Base-by-base conservation (phyloP, 169 alveolate species). In the Miamiensis avidus region DNA sequence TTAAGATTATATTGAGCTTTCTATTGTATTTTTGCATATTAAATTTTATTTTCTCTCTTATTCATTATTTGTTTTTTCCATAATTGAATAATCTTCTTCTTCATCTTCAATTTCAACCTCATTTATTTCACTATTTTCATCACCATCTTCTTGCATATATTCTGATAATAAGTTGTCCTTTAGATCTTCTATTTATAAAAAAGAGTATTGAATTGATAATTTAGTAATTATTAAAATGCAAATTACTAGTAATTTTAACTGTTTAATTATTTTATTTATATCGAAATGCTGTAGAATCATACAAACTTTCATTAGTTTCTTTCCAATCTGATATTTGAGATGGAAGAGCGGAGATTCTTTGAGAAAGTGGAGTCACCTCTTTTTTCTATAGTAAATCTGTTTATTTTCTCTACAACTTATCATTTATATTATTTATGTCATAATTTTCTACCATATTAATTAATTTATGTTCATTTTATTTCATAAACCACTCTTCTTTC, bases 111-210 rank as follows among this genome's bases (percentile, higher is more conserved):
- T 0, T 29, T 34, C 20, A 79, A n/a, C n/a, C n/a, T 79, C 74
- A 49, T 20, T 33, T 79, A 29, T 49, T 64, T 79, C 74, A 0
- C 28, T 65, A 0, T 11, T 27, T 20, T 78, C 74, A n/a, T 78
- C 28, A 34, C 34, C 74, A 28, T 32, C 0, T n/a, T 64, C 74
- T n/a, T 79, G 64, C n/a, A 34, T 72, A 49, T 79, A 75, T 79
- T 79, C 76, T 79, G 29, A 79, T 29, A 79, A 79, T 49, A 64
- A n/a, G n/a, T n/a, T n/a, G n/a, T n/a, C n/a, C n/a, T 64, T 79
- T 79, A 27, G 29, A 79, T 34, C 25, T 28, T 32, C 31, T 16
- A 49, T 79, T 34, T 11, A 49, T 49, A 49, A 49, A 11, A 11
- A 49, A 49, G 4, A 11, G 4, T 49, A 49, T 49, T 49, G 4